Base-by-base conservation (phyloP, 2,329 filamentous ascomycete species). In the Nemania sp. region DNA sequence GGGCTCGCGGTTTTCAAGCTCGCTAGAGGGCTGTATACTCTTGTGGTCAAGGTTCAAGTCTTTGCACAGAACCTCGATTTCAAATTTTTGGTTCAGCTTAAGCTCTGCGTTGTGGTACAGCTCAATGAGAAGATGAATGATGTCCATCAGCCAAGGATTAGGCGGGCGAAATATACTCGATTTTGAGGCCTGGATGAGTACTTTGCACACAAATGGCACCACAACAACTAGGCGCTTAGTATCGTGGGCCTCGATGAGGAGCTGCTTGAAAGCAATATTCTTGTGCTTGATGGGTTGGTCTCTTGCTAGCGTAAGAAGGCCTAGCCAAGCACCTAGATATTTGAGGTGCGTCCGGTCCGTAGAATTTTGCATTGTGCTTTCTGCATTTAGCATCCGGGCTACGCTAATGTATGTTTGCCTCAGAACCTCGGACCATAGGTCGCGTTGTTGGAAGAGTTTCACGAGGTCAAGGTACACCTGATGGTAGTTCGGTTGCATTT, bases 101-200 rank as follows among this genome's bases (percentile, higher is more conserved):
- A 99, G 77, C 64, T 97, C 93, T 12, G 90, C 91, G 65, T 89
- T 89, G 66, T 96, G 88, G 67, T 99, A 99, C 3, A 99, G 80
- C 68, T 99, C 95, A 64, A 96, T 90, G 30, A 99, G 80, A 6
- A 97, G 78, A 60, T 90, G 84, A 50, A 99, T 84, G 49, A 99
- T 94, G 65, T 99, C 94, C 89, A 97, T 96, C 39, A 97, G 73
- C 94, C 94, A 99, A 1, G 94, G 94, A 65, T 99, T 99, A 1
- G 94, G 94, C 9, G 93, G 92, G 52, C 86, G 88, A 75, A 99
- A 99, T 8, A 97, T 87, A 11, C 87, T 89, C 0, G 94, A 97
- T 45, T 85, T 83, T 31, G 84, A 86, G 17, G 91, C 92, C 69
- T 97, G 91, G 19, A 88, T 82, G 19, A 99, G 77, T 5, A 97